Percentiles rank a stretch among this genome's conserved stretches.
These are phyloP conservation scores for Neurospora tetrasperma DNA, from an alignment of 495 filamentous ascomycete species.

Conservation along the genomic window DNA sequence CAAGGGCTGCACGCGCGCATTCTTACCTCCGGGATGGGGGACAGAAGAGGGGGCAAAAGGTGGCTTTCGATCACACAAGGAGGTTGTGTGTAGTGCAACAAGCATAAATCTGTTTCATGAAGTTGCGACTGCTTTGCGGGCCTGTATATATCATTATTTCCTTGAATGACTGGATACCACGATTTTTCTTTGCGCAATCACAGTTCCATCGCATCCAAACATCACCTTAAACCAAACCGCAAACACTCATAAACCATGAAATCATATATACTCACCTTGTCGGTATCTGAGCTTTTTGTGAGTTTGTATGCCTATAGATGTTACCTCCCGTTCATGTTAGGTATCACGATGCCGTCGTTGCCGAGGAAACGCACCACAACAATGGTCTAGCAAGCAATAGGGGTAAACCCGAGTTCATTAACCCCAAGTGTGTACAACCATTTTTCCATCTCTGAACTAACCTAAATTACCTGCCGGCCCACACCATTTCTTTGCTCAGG, in stretches of 20 bases:
- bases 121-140: conserved; percentile 2
- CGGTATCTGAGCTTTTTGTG: background rate
- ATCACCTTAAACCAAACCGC: background rate
- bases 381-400: background rate
- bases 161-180: conserved; percentile 16
- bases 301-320: background rate
- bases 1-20: background rate
- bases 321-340: background rate
- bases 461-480: background rate
- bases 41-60: background rate
- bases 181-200: conserved; percentile 1
- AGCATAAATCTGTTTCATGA: background rate
- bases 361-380: background rate
- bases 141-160: conserved; percentile 15
- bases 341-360: background rate
- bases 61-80: background rate
- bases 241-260: background rate
- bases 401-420: background rate
- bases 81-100: background rate
- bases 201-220: too few species aligned
- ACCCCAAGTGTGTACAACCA: background rate
- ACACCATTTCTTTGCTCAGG: background rate
- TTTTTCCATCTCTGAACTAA: background rate
- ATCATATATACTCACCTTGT: background rate
- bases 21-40: background rate